phyloP scores from a whole-genome alignment of 2,329 filamentous ascomycete genomes.

The Aspergillus sp. region DNA sequence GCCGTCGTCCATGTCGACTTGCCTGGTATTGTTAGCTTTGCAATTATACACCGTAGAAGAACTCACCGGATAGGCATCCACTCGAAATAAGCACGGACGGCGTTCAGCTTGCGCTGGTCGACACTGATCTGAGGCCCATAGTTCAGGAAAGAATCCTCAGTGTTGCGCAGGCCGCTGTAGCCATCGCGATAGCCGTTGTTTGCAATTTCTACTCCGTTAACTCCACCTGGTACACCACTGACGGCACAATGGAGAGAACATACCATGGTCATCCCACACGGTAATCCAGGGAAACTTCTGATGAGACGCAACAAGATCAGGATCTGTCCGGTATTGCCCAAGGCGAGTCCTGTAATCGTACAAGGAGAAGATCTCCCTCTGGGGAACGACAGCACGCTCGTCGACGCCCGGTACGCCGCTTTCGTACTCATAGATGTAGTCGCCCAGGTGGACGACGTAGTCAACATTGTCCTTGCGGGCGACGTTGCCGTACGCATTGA shows the following conservation, averaged over 20 bases:
- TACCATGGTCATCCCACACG: conserved; percentile 63
- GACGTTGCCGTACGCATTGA: conserved; percentile 61
- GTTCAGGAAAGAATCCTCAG: conserved; percentile 62
- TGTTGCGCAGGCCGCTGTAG: conserved; percentile 62
- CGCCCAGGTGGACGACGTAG: conserved; percentile 59
- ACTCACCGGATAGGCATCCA: conserved; percentile 59
- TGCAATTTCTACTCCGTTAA: conserved; percentile 50
- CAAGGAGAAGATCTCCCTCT: conserved; percentile 42
- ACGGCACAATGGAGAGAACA: conserved; percentile 10
- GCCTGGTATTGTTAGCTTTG: conserved; percentile 30
- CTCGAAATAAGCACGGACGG: conserved; percentile 69
- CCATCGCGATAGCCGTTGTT: conserved; percentile 68
- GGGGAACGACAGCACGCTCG: conserved; percentile 6
- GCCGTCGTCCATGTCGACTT: conserved; percentile 68
- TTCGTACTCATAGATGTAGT: conserved; percentile 66
- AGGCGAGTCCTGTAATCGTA: conserved; percentile 55
- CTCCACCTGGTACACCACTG: not conserved
- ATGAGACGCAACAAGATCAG: conserved; percentile 58
- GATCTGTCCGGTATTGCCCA: conserved; percentile 56
- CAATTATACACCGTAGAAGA: not conserved
- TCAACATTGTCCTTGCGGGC: conserved; percentile 61
- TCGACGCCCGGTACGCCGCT: conserved; percentile 32
- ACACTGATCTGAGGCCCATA: conserved; percentile 59
- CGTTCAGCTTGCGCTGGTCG: conserved; percentile 73
- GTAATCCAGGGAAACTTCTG: conserved; percentile 62